Conservation (phyloP, 495 filamentous ascomycete species). For the Penicillium canescens region DNA sequence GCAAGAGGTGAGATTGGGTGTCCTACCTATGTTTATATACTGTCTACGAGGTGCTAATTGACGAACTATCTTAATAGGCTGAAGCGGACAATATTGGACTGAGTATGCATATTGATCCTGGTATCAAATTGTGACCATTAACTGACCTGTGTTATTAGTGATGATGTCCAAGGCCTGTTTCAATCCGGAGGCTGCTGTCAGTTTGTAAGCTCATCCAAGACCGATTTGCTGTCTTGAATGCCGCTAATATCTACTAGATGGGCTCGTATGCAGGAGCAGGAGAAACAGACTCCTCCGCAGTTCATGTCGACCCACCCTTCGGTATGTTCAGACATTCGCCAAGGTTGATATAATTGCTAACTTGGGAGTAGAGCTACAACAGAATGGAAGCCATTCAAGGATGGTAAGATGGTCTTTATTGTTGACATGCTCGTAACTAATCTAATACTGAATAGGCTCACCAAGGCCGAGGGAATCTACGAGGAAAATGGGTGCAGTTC, state of each 20-base stretch:
- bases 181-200: constrained; percentile 70
- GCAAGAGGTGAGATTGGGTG: constrained; percentile 52
- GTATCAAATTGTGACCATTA: constrained; percentile 35
- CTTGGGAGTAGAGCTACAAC: constrained; percentile 54
- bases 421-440: constrained; percentile 2
- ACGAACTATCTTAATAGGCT: constrained; percentile 27
- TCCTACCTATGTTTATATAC: too few species aligned
- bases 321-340: constrained; percentile 41
- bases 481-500: constrained; percentile 36
- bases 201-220: constrained; percentile 38
- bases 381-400: constrained; percentile 69
- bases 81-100: constrained; percentile 88
- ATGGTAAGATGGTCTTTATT: constrained; percentile 42
- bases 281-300: constrained; percentile 62
- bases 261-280: constrained; percentile 69
- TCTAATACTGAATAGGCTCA: constrained; percentile 20
- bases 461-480: constrained; percentile 36
- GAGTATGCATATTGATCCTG: constrained; percentile 36
- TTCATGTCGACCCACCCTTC: constrained; percentile 87
- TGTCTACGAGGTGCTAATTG: neutral
- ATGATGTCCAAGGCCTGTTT: constrained; percentile 69
- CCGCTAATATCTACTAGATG: constrained; percentile 45
- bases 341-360: constrained; percentile 15
- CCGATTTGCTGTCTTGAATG: neutral
- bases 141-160: constrained; percentile 34